phyloP scores from a whole-genome alignment of 2,329 filamentous ascomycete genomes.

The Ophiostoma australiae region DNA sequence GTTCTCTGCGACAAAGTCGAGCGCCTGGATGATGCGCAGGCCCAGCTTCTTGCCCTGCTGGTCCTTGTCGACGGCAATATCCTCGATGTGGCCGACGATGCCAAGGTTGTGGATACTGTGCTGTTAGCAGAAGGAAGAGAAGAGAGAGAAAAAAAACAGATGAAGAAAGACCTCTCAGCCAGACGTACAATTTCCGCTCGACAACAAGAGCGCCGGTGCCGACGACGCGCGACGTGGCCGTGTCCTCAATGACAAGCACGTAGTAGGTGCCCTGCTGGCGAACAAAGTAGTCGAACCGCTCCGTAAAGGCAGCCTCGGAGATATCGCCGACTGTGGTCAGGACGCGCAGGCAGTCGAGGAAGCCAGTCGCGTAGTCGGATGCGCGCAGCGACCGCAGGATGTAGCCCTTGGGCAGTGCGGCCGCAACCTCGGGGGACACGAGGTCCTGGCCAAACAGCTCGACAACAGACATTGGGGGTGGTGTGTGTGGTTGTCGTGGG shows the following conservation, averaged over 20 bases:
- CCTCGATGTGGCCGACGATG: slow-evolving; percentile 90
- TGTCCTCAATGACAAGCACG: slow-evolving; percentile 78
- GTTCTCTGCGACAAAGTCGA: slow-evolving; percentile 81
- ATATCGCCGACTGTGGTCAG: slow-evolving; percentile 92
- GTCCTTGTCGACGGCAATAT: slow-evolving; percentile 90
- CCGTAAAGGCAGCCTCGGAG: slow-evolving; percentile 64
- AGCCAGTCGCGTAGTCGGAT: slow-evolving; percentile 73
- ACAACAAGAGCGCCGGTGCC: slow-evolving; percentile 86
- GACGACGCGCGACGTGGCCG: slow-evolving; percentile 60
- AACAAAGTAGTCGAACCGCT: slow-evolving; percentile 78
- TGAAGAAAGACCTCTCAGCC: background rate
- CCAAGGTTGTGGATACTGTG: slow-evolving; percentile 73
- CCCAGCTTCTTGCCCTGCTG: slow-evolving; percentile 98
- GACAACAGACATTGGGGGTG: slow-evolving; percentile 39
- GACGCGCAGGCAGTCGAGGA: slow-evolving; percentile 85
- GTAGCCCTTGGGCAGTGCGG: slow-evolving; percentile 74
- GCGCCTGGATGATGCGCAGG: slow-evolving; percentile 83
- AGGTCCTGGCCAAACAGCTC: slow-evolving; percentile 74
- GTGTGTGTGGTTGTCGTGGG: background rate
- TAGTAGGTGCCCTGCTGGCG: slow-evolving; percentile 73
- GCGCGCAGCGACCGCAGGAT: slow-evolving; percentile 72
- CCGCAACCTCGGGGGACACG: slow-evolving; percentile 69
- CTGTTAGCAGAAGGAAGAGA: background rate
- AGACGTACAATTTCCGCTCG: slow-evolving; percentile 81
- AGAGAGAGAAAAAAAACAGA: background rate